phyloP scores from a whole-genome alignment of 176 grass and related monocot genomes.

The Cenchrus purpureus region DNA sequence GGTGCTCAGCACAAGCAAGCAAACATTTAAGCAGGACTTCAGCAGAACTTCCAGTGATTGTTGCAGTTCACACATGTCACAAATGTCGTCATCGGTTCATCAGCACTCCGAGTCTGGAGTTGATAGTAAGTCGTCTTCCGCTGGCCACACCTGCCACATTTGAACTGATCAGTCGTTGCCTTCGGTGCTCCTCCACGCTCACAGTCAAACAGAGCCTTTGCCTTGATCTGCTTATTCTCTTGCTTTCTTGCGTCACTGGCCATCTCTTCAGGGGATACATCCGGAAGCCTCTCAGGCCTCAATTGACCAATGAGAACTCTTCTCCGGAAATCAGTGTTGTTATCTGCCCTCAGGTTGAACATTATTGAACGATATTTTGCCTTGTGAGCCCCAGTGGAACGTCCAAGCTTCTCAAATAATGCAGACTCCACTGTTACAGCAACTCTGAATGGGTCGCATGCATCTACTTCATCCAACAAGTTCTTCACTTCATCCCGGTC shows the following conservation, averaged over 20 bases:
- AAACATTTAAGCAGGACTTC: constrained; percentile 37
- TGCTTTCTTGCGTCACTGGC: constrained; percentile 74
- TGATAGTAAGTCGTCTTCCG: constrained; percentile 84
- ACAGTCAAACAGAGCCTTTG: constrained; percentile 80
- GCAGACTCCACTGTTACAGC: constrained; percentile 72
- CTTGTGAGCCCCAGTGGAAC: constrained; percentile 71
- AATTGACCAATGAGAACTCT: constrained; percentile 71
- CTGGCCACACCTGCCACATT: constrained; percentile 77
- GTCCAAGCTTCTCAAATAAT: constrained; percentile 74
- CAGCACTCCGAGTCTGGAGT: constrained; percentile 83
- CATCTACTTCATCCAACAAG: constrained; percentile 70
- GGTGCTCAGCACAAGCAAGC: constrained; percentile 56
- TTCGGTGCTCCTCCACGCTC: constrained; percentile 66
- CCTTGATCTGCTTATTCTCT: constrained; percentile 79
- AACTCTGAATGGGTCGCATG: constrained; percentile 72
- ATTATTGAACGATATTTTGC: constrained; percentile 83
- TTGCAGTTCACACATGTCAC: constrained; percentile 95
- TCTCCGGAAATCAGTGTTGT: constrained; percentile 79
- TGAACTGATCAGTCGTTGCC: constrained; percentile 89
- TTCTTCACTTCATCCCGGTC: constrained; percentile 69
- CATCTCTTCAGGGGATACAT: constrained; percentile 71
- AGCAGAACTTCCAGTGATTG: constrained; percentile 96
- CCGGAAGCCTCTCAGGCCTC: constrained; percentile 51
- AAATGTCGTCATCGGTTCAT: constrained; percentile 92
- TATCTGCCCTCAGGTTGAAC: constrained; percentile 81